Percentiles rank a stretch among this genome's conserved stretches.
phyloP scores from a whole-genome alignment of 768 basidiomycete species.

The Cyclocybe aegerita region DNA sequence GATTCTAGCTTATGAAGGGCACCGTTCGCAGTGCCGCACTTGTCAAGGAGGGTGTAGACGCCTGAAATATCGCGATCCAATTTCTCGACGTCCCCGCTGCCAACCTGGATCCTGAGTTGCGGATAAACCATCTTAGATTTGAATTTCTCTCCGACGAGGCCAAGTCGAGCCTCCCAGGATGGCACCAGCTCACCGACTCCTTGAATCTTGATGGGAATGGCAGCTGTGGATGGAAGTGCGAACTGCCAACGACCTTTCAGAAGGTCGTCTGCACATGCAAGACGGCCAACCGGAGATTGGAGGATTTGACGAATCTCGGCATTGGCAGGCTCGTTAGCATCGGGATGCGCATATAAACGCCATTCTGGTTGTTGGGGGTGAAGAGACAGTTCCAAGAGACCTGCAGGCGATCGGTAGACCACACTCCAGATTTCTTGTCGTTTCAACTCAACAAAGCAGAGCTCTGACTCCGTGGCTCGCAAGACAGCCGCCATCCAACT shows the following conservation, averaged over 20 bases:
- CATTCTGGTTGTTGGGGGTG: constrained; percentile 81
- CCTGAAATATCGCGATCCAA: constrained; percentile 86
- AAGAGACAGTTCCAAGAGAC: constrained; percentile 72
- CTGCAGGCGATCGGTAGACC: constrained; percentile 70
- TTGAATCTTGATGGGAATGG: constrained; percentile 60
- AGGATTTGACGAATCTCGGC: constrained; percentile 76
- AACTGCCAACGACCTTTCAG: constrained; percentile 79
- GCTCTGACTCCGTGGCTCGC: constrained; percentile 55
- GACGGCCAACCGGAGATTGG: constrained; percentile 73
- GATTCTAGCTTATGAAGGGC: constrained; percentile 68
- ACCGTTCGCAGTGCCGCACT: constrained; percentile 86
- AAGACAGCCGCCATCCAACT: constrained; percentile 70
- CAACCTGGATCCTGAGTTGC: constrained; percentile 60
- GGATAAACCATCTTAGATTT: constrained; percentile 69
- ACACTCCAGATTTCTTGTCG: constrained; percentile 89
- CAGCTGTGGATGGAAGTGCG: constrained; percentile 61
- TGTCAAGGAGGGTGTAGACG: constrained; percentile 72
- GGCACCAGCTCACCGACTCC: constrained; percentile 71
- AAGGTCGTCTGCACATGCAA: constrained; percentile 55
- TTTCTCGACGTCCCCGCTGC: constrained; percentile 37
- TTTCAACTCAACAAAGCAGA: constrained; percentile 83
- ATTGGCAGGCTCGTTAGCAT: constrained; percentile 69
- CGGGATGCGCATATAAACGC: constrained; percentile 77
- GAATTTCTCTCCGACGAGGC: constrained; percentile 64
- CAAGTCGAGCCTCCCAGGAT: constrained; percentile 83